Conservation (phyloP, 441 rosid genomes). For the Pelargonium australe region DNA sequence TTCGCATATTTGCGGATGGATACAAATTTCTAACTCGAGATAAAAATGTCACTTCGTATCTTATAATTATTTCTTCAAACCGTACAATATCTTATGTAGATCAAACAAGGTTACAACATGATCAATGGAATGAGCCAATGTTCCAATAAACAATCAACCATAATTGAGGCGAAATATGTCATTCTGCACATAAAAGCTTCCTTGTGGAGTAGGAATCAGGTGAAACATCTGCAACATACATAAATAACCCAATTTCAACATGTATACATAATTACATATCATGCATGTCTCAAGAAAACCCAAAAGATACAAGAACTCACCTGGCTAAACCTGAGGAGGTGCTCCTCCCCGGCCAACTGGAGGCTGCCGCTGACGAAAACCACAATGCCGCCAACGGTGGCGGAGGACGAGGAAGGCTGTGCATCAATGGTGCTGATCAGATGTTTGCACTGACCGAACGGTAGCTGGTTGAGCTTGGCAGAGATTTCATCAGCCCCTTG, state of each 20-base stretch:
- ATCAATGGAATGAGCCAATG: no score
- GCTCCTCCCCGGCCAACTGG: slow-evolving; percentile 60
- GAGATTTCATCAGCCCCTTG: slow-evolving; percentile 49
- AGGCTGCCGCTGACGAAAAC: slow-evolving; percentile 80
- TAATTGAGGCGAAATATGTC: slow-evolving; percentile 86
- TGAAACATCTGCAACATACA: slow-evolving; percentile 67
- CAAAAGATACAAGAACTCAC: slow-evolving; percentile 23
- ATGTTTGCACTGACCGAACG: neutral
- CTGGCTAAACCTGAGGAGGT: slow-evolving; percentile 71
- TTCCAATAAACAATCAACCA: slow-evolving; percentile 28
- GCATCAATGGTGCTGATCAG: slow-evolving; percentile 40
- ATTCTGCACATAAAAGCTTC: slow-evolving; percentile 67
- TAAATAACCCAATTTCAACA: neutral
- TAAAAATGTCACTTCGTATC: no score
- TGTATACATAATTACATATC: neutral
- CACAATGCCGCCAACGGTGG: slow-evolving; percentile 41
- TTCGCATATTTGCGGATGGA: no score
- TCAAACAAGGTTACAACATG: no score
- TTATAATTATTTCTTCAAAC: no score
- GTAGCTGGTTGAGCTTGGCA: no score
- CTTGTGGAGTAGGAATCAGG: slow-evolving; percentile 45
- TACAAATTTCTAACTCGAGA: no score
- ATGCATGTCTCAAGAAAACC: neutral
- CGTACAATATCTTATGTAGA: no score
- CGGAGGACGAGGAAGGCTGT: slow-evolving; percentile 48